phyloP scores from a whole-genome alignment of 2,329 filamentous ascomycete species.

The Helicocarpus griseus region DNA sequence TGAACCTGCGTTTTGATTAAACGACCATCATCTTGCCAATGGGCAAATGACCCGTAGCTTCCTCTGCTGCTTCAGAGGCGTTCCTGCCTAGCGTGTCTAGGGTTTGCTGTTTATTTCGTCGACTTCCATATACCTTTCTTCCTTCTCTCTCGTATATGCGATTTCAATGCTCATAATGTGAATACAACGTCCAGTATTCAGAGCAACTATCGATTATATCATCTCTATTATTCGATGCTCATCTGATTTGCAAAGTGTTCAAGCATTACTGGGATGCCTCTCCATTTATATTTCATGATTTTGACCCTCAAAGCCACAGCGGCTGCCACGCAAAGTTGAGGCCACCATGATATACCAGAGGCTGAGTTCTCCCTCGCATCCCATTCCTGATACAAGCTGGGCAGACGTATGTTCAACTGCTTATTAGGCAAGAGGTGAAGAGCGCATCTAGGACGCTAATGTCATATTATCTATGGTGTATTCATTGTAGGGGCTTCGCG shows the following conservation, averaged over 20 bases:
- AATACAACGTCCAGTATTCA: too few species aligned
- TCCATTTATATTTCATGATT: background rate
- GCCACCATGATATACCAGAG: background rate
- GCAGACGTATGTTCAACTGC: slow-evolving; percentile 13
- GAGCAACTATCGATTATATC: too few species aligned
- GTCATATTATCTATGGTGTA: background rate
- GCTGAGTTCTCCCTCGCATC: background rate
- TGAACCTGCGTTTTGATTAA: too few species aligned
- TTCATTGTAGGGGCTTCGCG: slow-evolving; percentile 42
- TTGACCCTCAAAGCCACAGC: background rate
- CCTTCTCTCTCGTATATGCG: too few species aligned
- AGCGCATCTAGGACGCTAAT: too few species aligned
- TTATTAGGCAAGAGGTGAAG: background rate
- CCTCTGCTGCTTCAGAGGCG: too few species aligned
- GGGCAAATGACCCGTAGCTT: too few species aligned
- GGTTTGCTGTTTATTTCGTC: too few species aligned
- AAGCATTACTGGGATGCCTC: background rate
- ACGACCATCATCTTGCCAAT: too few species aligned
- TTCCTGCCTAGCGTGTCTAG: too few species aligned
- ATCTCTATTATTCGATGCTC: background rate
- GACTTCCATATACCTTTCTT: too few species aligned
- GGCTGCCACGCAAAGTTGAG: background rate
- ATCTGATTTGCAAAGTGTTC: background rate
- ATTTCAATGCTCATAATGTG: too few species aligned
- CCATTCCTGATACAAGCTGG: slow-evolving; percentile 11